Evolutionary conservation across 2,329 filamentous ascomycete species (phyloP).

Genomic region (Raffaelea deltoideospora): DNA sequence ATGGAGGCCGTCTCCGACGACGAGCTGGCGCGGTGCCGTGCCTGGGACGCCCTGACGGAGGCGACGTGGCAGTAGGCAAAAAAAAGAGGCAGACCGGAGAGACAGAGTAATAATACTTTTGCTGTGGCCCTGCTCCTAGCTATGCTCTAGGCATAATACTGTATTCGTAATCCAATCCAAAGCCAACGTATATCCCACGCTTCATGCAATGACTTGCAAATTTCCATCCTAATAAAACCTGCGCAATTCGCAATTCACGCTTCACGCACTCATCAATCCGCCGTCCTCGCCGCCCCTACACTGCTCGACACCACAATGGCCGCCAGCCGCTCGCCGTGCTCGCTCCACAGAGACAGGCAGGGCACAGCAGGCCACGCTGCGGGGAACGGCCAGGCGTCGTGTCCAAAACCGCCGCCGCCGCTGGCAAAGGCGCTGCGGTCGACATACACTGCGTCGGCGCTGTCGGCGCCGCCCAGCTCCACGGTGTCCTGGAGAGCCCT

Average conservation of each 20-base stretch:
- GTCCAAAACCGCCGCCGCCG: not conserved
- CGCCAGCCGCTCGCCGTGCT: slow-evolving; percentile 17
- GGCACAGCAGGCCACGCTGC: slow-evolving; percentile 17
- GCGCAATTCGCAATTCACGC: too few species aligned
- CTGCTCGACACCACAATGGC: slow-evolving; percentile 14
- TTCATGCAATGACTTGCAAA: too few species aligned
- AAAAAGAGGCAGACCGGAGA: too few species aligned
- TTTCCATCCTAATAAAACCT: too few species aligned
- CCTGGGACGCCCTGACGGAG: not conserved
- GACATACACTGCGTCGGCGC: slow-evolving; percentile 6
- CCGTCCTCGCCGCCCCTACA: too few species aligned
- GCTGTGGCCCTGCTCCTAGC: too few species aligned
- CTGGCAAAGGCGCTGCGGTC: slow-evolving; percentile 2
- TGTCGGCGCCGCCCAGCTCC: not conserved
- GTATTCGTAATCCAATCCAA: too few species aligned
- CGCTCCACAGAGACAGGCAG: slow-evolving; percentile 27
- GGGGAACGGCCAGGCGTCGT: too few species aligned
- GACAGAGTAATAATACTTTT: too few species aligned
- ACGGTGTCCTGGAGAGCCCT: not conserved
- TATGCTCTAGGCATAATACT: too few species aligned
- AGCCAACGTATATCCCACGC: too few species aligned
- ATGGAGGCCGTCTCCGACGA: not conserved
- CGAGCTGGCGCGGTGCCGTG: not conserved
- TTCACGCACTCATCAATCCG: too few species aligned
- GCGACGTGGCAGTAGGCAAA: not conserved